phyloP scores from a whole-genome alignment of 2,329 filamentous ascomycete genomes.

The Paraphoma sp. region DNA sequence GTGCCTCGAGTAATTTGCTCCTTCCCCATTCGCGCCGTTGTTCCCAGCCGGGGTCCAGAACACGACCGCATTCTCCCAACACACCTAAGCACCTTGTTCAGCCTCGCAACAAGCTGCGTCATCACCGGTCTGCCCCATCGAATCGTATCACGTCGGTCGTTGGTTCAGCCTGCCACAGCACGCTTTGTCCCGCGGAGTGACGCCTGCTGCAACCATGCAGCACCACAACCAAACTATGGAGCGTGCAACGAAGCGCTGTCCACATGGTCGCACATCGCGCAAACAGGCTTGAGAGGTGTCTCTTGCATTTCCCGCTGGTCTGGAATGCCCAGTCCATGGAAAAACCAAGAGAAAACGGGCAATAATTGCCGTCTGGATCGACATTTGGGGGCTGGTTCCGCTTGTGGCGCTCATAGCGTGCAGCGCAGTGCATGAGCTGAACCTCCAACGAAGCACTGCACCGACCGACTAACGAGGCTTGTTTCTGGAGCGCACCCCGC shows the following conservation, averaged over 20 bases:
- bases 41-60: background rate
- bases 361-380: background rate
- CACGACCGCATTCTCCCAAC: slow-evolving; percentile 48
- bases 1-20: slow-evolving; percentile 10
- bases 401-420: background rate
- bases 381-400: background rate
- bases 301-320: background rate
- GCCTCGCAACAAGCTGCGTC: background rate
- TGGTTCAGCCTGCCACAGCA: slow-evolving; percentile 1
- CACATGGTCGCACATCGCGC: background rate
- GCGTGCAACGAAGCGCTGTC: no score
- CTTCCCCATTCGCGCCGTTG: slow-evolving; percentile 53
- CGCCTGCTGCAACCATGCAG: background rate
- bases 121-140: background rate
- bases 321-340: background rate
- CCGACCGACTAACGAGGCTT: background rate
- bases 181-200: background rate
- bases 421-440: background rate
- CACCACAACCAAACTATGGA: background rate
- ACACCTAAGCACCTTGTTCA: slow-evolving; percentile 9
- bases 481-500: background rate
- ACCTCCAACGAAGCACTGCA: background rate
- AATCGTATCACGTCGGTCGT: slow-evolving; percentile 1
- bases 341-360: background rate
- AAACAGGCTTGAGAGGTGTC: background rate